Percentiles rank a stretch among this genome's conserved stretches.
Evolutionary conservation across 2,329 filamentous ascomycete species (phyloP).

Genomic region (Pseudogymnoascus sp.): DNA sequence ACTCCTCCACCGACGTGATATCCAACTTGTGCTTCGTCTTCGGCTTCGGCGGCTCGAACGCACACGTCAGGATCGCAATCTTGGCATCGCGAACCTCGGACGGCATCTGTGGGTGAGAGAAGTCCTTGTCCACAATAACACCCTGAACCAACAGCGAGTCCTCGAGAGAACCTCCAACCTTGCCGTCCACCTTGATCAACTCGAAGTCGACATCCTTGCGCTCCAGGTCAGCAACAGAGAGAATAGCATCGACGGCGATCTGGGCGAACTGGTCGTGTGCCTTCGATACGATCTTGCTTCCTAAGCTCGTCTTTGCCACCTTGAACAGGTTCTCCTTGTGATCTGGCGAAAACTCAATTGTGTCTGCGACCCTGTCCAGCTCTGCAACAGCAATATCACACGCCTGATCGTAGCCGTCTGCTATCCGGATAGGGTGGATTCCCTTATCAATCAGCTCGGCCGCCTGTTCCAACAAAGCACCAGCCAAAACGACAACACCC

Average conservation of each 20-base stretch:
- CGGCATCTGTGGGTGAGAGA: conserved; percentile 98
- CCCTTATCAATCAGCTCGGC: conserved; percentile 98
- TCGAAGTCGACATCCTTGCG: conserved; percentile 98
- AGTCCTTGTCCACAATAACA: conserved; percentile 98
- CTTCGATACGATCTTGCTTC: conserved; percentile 98
- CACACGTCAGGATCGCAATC: conserved; percentile 93
- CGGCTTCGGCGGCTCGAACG: conserved; percentile 96
- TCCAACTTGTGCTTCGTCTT: conserved; percentile 99
- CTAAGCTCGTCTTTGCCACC: conserved; percentile 90
- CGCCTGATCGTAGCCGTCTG: conserved; percentile 94
- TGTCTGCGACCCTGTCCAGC: conserved; percentile 87
- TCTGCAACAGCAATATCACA: conserved; percentile 93
- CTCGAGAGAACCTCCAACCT: conserved; percentile 88
- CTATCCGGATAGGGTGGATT: conserved; percentile 97
- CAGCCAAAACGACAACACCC: conserved; percentile 91
- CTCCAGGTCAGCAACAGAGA: conserved; percentile 92
- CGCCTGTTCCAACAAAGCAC: conserved; percentile 89
- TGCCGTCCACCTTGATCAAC: conserved; percentile 97
- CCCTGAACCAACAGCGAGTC: conserved; percentile 93
- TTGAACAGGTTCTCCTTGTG: conserved; percentile 81
- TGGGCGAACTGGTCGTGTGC: conserved; percentile 96
- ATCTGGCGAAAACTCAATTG: conserved; percentile 72
- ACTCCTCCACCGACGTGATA: conserved; percentile 94
- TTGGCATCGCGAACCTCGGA: conserved; percentile 91
- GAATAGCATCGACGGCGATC: conserved; percentile 92